A percentile compares a stretch with the other conserved stretches of the same genome.
phyloP scores from a whole-genome alignment of 225 moss, liverwort and hornwort genomes.

The Thuidium tamariscinum region DNA sequence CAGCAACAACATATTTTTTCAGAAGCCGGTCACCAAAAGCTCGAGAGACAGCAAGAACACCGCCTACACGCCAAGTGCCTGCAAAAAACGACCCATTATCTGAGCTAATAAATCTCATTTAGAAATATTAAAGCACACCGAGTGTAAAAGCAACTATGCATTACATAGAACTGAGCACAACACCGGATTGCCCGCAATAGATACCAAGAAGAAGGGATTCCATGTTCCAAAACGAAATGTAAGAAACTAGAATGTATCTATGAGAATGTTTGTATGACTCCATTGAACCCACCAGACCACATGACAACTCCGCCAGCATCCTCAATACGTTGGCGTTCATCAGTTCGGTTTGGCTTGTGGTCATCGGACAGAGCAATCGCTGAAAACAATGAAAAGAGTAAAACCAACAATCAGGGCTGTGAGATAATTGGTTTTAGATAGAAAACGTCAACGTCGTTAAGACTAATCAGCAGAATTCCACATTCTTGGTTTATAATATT shows the following conservation, averaged over 20 bases:
- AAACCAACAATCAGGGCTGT: neutral
- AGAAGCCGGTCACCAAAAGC: conserved; percentile 91
- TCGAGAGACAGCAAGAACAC: conserved; percentile 95
- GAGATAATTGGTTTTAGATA: neutral
- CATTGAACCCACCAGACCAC: conserved; percentile 63
- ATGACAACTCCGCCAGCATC: conserved; percentile 95
- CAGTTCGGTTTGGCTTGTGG: conserved; percentile 87
- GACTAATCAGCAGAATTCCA: neutral
- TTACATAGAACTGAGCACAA: neutral
- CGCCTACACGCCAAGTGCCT: conserved; percentile 99
- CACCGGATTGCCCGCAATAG: neutral
- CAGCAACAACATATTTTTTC: conserved; percentile 91
- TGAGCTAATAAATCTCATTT: neutral
- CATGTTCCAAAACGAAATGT: neutral
- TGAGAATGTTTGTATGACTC: neutral
- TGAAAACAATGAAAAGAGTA: conserved; percentile 3
- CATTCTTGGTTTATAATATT: neutral
- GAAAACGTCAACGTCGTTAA: neutral
- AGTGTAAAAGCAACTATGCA: neutral
- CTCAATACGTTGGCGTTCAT: conserved; percentile 92
- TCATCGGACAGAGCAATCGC: conserved; percentile 75
- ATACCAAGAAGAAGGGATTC: neutral
- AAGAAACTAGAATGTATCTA: neutral
- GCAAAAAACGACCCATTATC: neutral
- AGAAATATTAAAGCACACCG: neutral